phyloP scores from a whole-genome alignment of 148 eudicot species.

The Persicaria maculosa region DNA sequence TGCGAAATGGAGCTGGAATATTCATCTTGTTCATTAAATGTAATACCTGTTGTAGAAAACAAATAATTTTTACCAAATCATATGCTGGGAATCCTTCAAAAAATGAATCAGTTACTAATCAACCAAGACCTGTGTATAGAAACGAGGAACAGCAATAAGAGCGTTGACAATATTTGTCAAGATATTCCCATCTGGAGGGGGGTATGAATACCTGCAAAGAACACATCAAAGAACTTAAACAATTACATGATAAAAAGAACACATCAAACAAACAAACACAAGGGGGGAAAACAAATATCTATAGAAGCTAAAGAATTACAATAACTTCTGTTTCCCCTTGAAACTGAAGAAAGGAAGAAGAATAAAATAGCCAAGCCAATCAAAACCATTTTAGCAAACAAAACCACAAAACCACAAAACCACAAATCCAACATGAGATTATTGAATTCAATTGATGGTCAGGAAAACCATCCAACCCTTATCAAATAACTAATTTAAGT shows the following conservation, averaged over 20 bases:
- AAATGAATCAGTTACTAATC: background rate
- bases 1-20: constrained; percentile 94
- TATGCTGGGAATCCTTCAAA: background rate
- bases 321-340: background rate
- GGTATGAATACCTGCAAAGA: constrained; percentile 69
- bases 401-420: background rate
- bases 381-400: background rate
- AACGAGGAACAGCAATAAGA: constrained; percentile 94
- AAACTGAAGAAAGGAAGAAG: background rate
- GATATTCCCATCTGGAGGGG: constrained; percentile 92
- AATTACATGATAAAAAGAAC: background rate
- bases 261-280: background rate
- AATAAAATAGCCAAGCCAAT: background rate
- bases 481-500: background rate
- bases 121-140: constrained; percentile 69
- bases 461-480: background rate
- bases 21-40: constrained; percentile 99
- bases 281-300: background rate
- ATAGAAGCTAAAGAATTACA: background rate
- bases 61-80: background rate
- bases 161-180: constrained; percentile 88
- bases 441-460: background rate
- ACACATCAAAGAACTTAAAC: no score
- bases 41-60: constrained; percentile 45
- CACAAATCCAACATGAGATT: background rate